Evolutionary conservation across 192 early-diverging fungal species (phyloP).

Genomic region (Coemansia umbellata): DNA sequence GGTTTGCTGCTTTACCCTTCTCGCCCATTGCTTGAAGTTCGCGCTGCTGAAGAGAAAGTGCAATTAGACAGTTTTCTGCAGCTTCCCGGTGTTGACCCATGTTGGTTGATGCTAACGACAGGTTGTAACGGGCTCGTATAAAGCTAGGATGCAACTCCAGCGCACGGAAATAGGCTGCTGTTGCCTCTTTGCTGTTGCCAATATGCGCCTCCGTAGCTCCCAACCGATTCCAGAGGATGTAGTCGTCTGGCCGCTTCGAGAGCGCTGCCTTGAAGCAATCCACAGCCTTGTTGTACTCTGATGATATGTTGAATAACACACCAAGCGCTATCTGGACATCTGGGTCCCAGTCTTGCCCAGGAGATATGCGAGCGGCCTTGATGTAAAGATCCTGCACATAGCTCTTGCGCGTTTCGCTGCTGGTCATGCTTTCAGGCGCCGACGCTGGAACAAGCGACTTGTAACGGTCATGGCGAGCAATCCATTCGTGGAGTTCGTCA

Average conservation of each 20-base stretch:
- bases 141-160: slow-evolving; percentile 93
- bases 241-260: slow-evolving; percentile 80
- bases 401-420: slow-evolving; percentile 56
- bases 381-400: slow-evolving; percentile 74
- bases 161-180: slow-evolving; percentile 92
- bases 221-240: slow-evolving; percentile 94
- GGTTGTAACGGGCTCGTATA: slow-evolving; percentile 94
- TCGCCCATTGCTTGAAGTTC: slow-evolving; percentile 43
- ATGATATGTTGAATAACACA: slow-evolving; percentile 88
- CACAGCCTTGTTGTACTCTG: slow-evolving; percentile 93
- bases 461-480: slow-evolving; percentile 72
- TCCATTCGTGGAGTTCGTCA: slow-evolving; percentile 85
- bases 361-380: slow-evolving; percentile 66
- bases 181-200: slow-evolving; percentile 67
- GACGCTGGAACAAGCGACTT: slow-evolving; percentile 32
- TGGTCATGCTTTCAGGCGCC: slow-evolving; percentile 40
- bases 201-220: slow-evolving; percentile 96
- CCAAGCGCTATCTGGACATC: slow-evolving; percentile 94
- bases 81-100: slow-evolving; percentile 84
- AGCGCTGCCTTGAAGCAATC: slow-evolving; percentile 97
- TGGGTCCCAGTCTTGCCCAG: slow-evolving; percentile 64
- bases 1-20: slow-evolving; percentile 30
- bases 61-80: slow-evolving; percentile 87
- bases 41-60: slow-evolving; percentile 76
- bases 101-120: slow-evolving; percentile 89